Conservation (phyloP, 2,329 filamentous ascomycete genomes). For the Epichloe festucae region DNA sequence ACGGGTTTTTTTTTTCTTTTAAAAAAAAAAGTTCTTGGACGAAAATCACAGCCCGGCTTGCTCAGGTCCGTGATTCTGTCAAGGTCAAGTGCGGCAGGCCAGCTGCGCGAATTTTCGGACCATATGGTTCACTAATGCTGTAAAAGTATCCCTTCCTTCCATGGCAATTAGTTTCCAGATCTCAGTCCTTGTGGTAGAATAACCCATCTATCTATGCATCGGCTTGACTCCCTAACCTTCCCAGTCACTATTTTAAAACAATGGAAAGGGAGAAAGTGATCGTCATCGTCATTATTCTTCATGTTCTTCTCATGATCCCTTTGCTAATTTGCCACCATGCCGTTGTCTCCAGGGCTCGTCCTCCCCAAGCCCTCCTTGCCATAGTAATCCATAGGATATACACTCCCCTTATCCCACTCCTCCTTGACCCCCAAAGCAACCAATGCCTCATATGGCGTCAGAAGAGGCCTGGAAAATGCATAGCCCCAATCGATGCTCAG, state of each 20-base stretch:
- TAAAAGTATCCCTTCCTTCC: no score
- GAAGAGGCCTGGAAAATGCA: slow-evolving; percentile 73
- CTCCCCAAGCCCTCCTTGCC: slow-evolving; percentile 80
- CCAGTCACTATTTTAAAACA: not conserved
- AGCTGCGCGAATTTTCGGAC: no score
- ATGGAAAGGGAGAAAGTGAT: not conserved
- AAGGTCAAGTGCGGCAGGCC: no score
- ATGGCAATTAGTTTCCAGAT: no score
- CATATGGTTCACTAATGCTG: no score
- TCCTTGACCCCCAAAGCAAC: slow-evolving; percentile 72
- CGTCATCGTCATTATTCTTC: not conserved
- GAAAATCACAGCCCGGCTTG: no score
- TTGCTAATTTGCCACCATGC: not conserved
- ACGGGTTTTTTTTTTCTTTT: no score
- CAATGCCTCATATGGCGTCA: slow-evolving; percentile 92
- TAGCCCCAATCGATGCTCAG: slow-evolving; percentile 99
- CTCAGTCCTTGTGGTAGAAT: no score
- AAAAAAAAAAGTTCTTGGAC: no score
- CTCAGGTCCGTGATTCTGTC: no score
- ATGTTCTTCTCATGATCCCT: no score
- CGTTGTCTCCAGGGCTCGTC: slow-evolving; percentile 38
- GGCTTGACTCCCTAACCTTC: not conserved
- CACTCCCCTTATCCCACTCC: slow-evolving; percentile 46
- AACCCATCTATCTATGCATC: no score
- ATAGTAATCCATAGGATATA: slow-evolving; percentile 99